Evolutionary conservation across 495 filamentous ascomycete genomes (phyloP).

Genomic region (Penicillium verhagenii): DNA sequence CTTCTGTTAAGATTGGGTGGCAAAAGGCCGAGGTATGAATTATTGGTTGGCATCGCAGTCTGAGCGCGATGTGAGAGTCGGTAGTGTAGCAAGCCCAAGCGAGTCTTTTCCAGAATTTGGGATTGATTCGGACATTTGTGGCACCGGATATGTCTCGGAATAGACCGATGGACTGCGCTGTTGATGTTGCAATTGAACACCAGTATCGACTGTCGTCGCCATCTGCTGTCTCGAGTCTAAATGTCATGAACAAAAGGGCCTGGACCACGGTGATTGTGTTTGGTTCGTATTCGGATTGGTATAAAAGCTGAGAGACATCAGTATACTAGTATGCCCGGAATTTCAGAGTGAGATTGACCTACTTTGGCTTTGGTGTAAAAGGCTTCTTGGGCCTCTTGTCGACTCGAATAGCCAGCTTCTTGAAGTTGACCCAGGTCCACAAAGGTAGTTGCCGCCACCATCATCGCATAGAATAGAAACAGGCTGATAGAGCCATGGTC

Average conservation of each 20-base stretch:
- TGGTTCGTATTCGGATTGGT: slow-evolving; percentile 17
- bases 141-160: slow-evolving; percentile 7
- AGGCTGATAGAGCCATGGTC: slow-evolving; percentile 18
- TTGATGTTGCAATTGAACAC: slow-evolving; percentile 11
- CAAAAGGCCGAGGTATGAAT: slow-evolving; percentile 11
- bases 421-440: slow-evolving; percentile 18
- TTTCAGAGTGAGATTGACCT: neutral
- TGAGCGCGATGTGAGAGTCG: slow-evolving; percentile 16
- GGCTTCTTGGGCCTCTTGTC: slow-evolving; percentile 18
- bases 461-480: slow-evolving; percentile 19
- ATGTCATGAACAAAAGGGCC: slow-evolving; percentile 18
- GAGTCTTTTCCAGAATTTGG: slow-evolving; percentile 16
- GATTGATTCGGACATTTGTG: neutral
- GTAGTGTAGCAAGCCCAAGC: slow-evolving; percentile 24
- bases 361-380: slow-evolving; percentile 20
- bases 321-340: neutral
- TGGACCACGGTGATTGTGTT: slow-evolving; percentile 15
- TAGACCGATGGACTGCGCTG: slow-evolving; percentile 12
- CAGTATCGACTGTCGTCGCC: slow-evolving; percentile 19
- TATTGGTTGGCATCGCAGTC: slow-evolving; percentile 12
- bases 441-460: slow-evolving; percentile 18
- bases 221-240: slow-evolving; percentile 14
- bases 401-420: slow-evolving; percentile 13
- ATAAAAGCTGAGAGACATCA: slow-evolving; percentile 16
- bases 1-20: slow-evolving; percentile 10